These are phyloP conservation scores for Calonectria honghensis DNA, from an alignment of 2,329 filamentous ascomycete genomes.

Conservation along the genomic window DNA sequence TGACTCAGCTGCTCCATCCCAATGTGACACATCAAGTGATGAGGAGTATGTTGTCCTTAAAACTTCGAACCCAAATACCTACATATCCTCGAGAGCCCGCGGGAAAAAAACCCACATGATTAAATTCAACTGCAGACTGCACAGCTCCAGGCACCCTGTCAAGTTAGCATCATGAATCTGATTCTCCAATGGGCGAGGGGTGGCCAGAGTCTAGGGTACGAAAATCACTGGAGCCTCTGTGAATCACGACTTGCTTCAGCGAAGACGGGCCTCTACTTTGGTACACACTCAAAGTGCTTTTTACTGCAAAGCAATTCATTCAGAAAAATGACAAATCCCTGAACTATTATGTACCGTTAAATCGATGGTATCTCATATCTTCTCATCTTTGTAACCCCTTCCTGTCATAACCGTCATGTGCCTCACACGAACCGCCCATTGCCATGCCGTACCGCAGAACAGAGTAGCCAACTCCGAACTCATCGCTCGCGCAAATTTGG, in stretches of 20 bases:
- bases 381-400: conserved; percentile 46
- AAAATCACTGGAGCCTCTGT: neutral
- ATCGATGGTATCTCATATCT: conserved; percentile 51
- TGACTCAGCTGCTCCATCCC: too few species aligned
- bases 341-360: conserved; percentile 43
- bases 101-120: neutral
- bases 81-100: neutral
- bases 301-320: neutral
- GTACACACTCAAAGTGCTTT: neutral
- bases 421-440: conserved; percentile 43
- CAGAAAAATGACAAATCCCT: conserved; percentile 17
- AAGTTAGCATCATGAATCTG: neutral
- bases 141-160: neutral
- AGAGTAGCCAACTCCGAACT: conserved; percentile 54
- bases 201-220: neutral
- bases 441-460: conserved; percentile 49
- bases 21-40: neutral
- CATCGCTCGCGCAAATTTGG: conserved; percentile 49
- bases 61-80: neutral
- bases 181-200: neutral
- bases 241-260: too few species aligned
- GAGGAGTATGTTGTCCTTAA: neutral
- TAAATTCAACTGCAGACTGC: neutral
- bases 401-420: conserved; percentile 51
- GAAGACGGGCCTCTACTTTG: neutral